Base-by-base conservation (phyloP, 768 basidiomycete genomes). In the Hysterangium stoloniferum region DNA sequence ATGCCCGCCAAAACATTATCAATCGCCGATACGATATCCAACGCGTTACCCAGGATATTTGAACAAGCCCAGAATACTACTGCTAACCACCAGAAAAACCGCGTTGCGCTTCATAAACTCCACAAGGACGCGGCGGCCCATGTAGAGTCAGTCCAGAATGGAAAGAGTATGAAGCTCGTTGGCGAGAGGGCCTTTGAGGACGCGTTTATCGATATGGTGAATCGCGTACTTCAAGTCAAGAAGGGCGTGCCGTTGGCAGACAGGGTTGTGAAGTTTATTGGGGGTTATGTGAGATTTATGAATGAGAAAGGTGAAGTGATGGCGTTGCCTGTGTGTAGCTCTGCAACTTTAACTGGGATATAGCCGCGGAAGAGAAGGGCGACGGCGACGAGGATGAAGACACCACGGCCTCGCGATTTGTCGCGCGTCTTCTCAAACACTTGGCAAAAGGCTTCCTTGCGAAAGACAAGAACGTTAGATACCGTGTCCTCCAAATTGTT, bases 41-140 rank as follows among this genome's bases (percentile, higher is more conserved):
- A 57, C 2, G 59, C 62, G 12, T 58, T 87, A 17, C 75, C 78
- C 17, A 78, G 75, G 29, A 86, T 92, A 37, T 88, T 94, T 54
- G 79, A 86, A 25, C 86, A 95, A 66, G 86, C 74, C 0, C 89
- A 93, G 62, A 68, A 62, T 6, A 79, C 84, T 0, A 65, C 73
- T 12, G 80, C 86, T 7, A 92, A 89, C 63, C 93, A 97, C 65
- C 81, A 84, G 54, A 96, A 96, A 73, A 95, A 96, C 66, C 71
- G 83, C 45, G 82, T 90, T 35, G 79, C 81, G 0, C 75, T 96
- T 3, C 73, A 88, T 71, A 90, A 90, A 63, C 66, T 94, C 35
- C 90, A 94, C 51, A 50, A 66, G 4, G 74, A 84, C 47, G 83
- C 82, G 8, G 79, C 82, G 1, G 58, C 67, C 12, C 68, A 72